Evolutionary conservation across 331 rosid genomes (phyloP), one percentile per base, ranked within the genome.

Genomic region (Quercus phellos): DNA sequence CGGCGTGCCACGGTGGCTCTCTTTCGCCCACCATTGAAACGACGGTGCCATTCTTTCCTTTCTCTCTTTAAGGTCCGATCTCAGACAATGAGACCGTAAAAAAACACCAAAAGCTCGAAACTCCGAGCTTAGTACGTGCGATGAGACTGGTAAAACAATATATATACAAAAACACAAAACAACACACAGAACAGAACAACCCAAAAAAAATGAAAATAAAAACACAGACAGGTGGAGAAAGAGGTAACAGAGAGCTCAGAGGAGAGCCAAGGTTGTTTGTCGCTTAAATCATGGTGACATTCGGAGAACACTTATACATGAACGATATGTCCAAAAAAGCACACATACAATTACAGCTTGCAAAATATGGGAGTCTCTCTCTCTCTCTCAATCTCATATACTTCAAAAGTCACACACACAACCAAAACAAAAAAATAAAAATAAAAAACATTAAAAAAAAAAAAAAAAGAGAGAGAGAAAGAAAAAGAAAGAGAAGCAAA

Each of bases 1-100:
- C 30, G 98, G 97, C 30, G 94, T 89, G 43, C 96, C 98, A 3
- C 91, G 83, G 78, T 84, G 97, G 72, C 82, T 64, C 64, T 94
- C 91, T 21, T 88, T 89, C 61, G 77, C 84, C 85, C 96, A 90
- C 95, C 97, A 90, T 72, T 84, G 75, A 74, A 90, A 92, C 78
- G 82, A 80, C 22, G 92, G 82, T 35, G 92, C 91, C 97, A 91
- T 91, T 86, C 46, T 22, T 55, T 12, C 16, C 16, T 46, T 46
- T 11, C 16, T 46, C 4, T 11, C 16, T 11, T 46, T 13, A 10
- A 11, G 30, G 64, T 24, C 84, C 60, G 92, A 83, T 85, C 84
- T 87, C 76, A 26, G 26, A 2, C 53, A 12, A 38, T 38, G 46
- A 38, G 46, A 38, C 3, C 46, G 26, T 38, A 8, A 6, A 38